phyloP scores from a whole-genome alignment of 805 yeast species.

The Starmera amethionina region DNA sequence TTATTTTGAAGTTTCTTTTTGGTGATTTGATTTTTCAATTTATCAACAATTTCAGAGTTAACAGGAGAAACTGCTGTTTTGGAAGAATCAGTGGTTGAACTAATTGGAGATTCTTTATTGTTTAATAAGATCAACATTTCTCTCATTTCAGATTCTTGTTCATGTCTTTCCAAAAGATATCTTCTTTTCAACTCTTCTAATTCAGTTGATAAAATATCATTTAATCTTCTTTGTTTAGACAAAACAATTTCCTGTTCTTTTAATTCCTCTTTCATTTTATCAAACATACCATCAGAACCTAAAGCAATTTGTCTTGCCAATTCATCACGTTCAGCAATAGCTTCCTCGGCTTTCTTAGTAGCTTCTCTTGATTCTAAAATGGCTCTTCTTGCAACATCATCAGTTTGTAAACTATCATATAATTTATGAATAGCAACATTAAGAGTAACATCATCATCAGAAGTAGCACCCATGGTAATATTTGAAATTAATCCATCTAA shows the following conservation, averaged over 20 bases:
- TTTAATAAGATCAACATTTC: constrained; percentile 59
- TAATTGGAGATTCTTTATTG: constrained; percentile 21
- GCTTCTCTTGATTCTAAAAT: constrained; percentile 44
- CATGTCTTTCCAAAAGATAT: constrained; percentile 52
- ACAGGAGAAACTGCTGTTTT: constrained; percentile 5
- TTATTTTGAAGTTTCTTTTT: constrained; percentile 30
- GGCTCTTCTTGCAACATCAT: constrained; percentile 77
- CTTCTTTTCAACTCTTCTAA: constrained; percentile 54
- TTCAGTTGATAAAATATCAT: constrained; percentile 50
- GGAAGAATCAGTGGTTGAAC: constrained; percentile 20
- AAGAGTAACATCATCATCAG: constrained; percentile 49
- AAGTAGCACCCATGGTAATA: constrained; percentile 40
- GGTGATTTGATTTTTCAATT: constrained; percentile 29
- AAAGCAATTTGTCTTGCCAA: constrained; percentile 55
- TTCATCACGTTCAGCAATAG: constrained; percentile 49
- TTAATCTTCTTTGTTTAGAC: constrained; percentile 47
- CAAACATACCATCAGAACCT: constrained; percentile 70
- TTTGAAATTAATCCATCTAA: constrained; percentile 58
- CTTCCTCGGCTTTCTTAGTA: constrained; percentile 41
- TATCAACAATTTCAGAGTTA: constrained; percentile 22
- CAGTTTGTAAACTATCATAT: constrained; percentile 66
- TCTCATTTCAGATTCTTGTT: constrained; percentile 68
- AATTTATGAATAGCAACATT: constrained; percentile 70
- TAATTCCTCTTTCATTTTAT: constrained; percentile 49
- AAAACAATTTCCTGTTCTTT: constrained; percentile 54